Percentiles rank a stretch among this genome's conserved stretches.
These are phyloP conservation scores for Suillus sp. DNA, from an alignment of 768 basidiomycete species.

Conservation along the genomic window DNA sequence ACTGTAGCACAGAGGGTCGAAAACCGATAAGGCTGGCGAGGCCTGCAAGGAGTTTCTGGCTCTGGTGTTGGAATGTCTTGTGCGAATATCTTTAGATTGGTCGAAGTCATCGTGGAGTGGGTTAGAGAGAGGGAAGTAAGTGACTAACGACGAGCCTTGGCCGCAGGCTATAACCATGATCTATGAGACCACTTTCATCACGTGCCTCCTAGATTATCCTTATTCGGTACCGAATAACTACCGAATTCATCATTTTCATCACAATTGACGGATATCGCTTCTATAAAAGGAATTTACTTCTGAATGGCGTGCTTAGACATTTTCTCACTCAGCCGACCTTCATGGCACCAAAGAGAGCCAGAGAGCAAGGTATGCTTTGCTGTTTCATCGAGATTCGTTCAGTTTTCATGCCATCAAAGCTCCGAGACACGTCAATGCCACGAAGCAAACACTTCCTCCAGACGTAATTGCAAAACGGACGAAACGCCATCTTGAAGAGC, in stretches of 20 bases:
- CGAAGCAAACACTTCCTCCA: constrained; percentile 48
- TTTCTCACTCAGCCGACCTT: not conserved
- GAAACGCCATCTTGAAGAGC: constrained; percentile 78
- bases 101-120: constrained; percentile 16
- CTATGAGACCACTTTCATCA: constrained; percentile 10
- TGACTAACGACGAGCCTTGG: not conserved
- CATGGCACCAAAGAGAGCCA: constrained; percentile 52
- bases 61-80: constrained; percentile 80
- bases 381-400: not conserved
- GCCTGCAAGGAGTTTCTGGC: constrained; percentile 70
- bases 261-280: not conserved
- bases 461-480: constrained; percentile 77
- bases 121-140: not conserved
- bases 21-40: constrained; percentile 80
- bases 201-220: not conserved
- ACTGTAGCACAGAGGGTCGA: constrained; percentile 92
- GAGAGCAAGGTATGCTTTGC: constrained; percentile 46
- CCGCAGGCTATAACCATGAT: not conserved
- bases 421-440: constrained; percentile 49
- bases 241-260: not conserved
- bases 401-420: constrained; percentile 30
- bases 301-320: constrained; percentile 8
- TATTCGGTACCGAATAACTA: not conserved
- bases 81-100: constrained; percentile 12
- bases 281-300: not conserved